A percentile compares a stretch with the other conserved stretches of the same genome.
Evolutionary conservation across 2,329 filamentous ascomycete species (phyloP).

Genomic region (Magnaporthales sp.): DNA sequence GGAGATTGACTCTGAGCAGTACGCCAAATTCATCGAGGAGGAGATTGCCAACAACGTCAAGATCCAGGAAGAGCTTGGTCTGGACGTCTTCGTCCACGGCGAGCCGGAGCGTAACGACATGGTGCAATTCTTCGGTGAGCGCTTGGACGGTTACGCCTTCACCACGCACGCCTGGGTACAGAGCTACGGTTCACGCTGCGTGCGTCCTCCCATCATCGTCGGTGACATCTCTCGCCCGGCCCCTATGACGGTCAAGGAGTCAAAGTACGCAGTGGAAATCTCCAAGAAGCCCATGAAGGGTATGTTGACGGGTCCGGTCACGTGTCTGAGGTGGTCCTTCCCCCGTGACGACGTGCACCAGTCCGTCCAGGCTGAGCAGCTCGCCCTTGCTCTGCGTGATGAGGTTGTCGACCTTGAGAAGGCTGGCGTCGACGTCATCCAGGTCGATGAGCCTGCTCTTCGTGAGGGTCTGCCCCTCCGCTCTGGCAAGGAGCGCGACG

Average conservation of each 20-base stretch:
- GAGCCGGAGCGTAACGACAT: conserved; percentile 99
- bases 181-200: conserved; percentile 96
- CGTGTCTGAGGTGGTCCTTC: conserved; percentile 99
- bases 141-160: conserved; percentile 93
- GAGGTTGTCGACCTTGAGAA: conserved; percentile 97
- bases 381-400: conserved; percentile 94
- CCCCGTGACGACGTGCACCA: conserved; percentile 99
- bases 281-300: conserved; percentile 99
- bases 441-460: conserved; percentile 97
- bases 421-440: conserved; percentile 94
- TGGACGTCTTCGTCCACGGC: conserved; percentile 96
- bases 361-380: conserved; percentile 97
- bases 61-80: conserved; percentile 95
- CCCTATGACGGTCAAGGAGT: conserved; percentile 99
- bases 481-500: conserved; percentile 85
- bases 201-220: conserved; percentile 95
- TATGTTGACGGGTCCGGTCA: conserved; percentile 99
- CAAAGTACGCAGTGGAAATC: conserved; percentile 93
- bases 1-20: conserved; percentile 84
- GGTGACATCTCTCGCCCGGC: conserved; percentile 95
- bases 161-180: conserved; percentile 98
- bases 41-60: conserved; percentile 93
- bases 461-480: conserved; percentile 99
- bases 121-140: conserved; percentile 99
- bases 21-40: conserved; percentile 99